phyloP scores from a whole-genome alignment of 306 rosid species.

The Aeschynomene evenia region DNA sequence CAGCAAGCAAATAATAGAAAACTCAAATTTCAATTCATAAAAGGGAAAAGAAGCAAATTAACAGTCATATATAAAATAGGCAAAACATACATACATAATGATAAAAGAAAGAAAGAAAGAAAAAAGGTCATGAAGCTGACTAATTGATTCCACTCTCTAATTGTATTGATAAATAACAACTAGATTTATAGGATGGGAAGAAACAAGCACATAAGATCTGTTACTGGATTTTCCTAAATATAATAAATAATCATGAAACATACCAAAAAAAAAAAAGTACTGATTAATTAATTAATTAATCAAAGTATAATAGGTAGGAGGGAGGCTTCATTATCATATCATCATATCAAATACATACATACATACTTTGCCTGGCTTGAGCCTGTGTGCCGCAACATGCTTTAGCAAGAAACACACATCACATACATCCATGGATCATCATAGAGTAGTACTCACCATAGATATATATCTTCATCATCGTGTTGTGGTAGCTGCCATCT shows the following conservation, averaged over 20 bases:
- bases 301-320: too few relatives aligned
- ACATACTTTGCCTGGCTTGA: constrained; percentile 60
- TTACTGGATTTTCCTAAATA: neutral
- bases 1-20: constrained; percentile 21
- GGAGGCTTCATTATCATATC: too few relatives aligned
- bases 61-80: constrained; percentile 23
- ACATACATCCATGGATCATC: constrained; percentile 27
- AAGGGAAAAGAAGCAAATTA: too few relatives aligned
- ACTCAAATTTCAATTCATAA: constrained; percentile 13
- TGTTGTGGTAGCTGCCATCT: constrained; percentile 29
- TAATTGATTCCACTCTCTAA: constrained; percentile 23
- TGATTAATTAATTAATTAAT: too few relatives aligned
- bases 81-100: neutral
- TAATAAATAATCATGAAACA: too few relatives aligned
- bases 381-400: constrained; percentile 53
- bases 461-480: too few relatives aligned
- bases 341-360: too few relatives aligned
- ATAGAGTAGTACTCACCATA: too few relatives aligned
- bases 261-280: too few relatives aligned
- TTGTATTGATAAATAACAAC: too few relatives aligned
- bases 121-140: neutral
- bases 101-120: neutral
- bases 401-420: neutral
- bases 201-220: too few relatives aligned
- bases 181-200: too few relatives aligned